Base-by-base conservation (phyloP, 495 filamentous ascomycete species). In the Daldinia decipiens region DNA sequence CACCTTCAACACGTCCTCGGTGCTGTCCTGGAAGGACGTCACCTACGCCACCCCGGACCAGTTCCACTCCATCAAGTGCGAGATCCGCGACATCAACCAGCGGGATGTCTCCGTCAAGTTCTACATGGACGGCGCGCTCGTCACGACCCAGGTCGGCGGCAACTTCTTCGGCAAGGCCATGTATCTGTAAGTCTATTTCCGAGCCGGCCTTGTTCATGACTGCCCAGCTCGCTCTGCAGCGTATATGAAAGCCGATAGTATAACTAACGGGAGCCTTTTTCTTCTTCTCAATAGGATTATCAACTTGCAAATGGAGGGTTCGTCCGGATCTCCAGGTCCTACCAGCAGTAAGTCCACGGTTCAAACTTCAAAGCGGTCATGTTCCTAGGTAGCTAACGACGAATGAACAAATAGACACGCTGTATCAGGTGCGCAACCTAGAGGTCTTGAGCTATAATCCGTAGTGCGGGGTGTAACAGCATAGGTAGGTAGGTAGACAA, bases 1-100 rank as follows among this genome's bases (percentile, higher is more conserved):
- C 60, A 88, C 85, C 1, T 88, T 88, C 74, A 88, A 88, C 67
- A 85, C 85, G 8, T 84, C 81, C 27, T 82, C 79, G 15, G 73
- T 80, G 38, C 80, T 87, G 0, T 65, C 77, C 13, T 81, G 83
- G 55, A 76, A 79, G 26, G 79, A 88, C 64, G 83, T 86, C 26
- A 73, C 72, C 0, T 88, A 89, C 67, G 75, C 82, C 11, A 80
- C 54, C 39, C 77, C 86, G 0, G 79, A 67, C 2, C 68, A 82
- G 5, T 88, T 83, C 55, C 87, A 88, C 72, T 81, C 74, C 12
- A 80, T 88, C 27, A 78, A 78, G 73, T 79, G 78, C 29, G 82
- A 88, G 77, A 59, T 88, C 29, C 78, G 84, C 15, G 86, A 87
- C 67, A 73, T 77, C 59, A 85, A 88, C 71, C 85, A 86, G 40